phyloP scores from a whole-genome alignment of 306 rosid species.

The cucumber (Cucumis sativus) region Cucumber_9930_V3 NC_026661.2:18111501-18112000 shows the following conservation, averaged over 20 bases:
- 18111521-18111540: slow-evolving; percentile 52
- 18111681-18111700: slow-evolving; percentile 23
- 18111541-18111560: slow-evolving; percentile 22
- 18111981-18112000: neutral
- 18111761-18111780: slow-evolving; percentile 75
- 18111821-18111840: slow-evolving; percentile 55
- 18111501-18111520: slow-evolving; percentile 23
- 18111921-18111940: neutral
- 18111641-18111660: slow-evolving; percentile 26
- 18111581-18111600: slow-evolving; percentile 14
- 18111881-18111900: neutral
- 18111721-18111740: slow-evolving; percentile 28
- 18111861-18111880: slow-evolving; percentile 13
- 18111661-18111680: slow-evolving; percentile 15
- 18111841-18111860: slow-evolving; percentile 87
- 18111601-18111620: slow-evolving; percentile 18
- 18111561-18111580: slow-evolving; percentile 12
- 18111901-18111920: neutral
- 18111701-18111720: neutral
- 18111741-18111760: slow-evolving; percentile 52
- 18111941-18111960: neutral
- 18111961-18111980: neutral
- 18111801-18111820: slow-evolving; percentile 81
- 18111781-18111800: slow-evolving; percentile 75
- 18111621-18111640: slow-evolving; percentile 11